These are phyloP conservation scores for Aspergillus sp. DNA, from an alignment of 2,329 filamentous ascomycete genomes.

Conservation along the genomic window DNA sequence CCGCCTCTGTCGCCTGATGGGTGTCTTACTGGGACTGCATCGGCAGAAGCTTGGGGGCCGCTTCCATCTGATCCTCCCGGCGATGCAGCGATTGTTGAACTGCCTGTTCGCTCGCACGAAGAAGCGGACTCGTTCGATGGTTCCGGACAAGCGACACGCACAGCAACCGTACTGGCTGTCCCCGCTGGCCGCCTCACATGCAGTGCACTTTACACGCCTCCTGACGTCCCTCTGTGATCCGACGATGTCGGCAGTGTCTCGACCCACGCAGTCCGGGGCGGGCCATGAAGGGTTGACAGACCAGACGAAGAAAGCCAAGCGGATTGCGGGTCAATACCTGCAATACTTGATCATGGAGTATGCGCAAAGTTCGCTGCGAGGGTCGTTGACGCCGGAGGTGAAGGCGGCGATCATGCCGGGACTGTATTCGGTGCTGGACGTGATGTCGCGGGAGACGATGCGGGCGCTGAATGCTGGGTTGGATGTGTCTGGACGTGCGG, in stretches of 20 bases:
- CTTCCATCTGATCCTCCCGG: conserved; percentile 56
- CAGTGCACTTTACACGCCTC: conserved; percentile 52
- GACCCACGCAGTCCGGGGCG: conserved; percentile 27
- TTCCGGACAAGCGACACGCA: conserved; percentile 20
- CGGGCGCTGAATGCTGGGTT: conserved; percentile 51
- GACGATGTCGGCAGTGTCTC: conserved; percentile 54
- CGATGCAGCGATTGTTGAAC: conserved; percentile 54
- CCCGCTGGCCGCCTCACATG: conserved; percentile 42
- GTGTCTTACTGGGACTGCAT: conserved; percentile 55
- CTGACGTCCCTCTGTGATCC: conserved; percentile 62
- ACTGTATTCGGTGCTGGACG: conserved; percentile 52
- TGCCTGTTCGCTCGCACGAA: conserved; percentile 53
- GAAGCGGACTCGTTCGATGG: conserved; percentile 28
- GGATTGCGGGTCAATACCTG: conserved; percentile 56
- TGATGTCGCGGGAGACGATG: conserved; percentile 50
- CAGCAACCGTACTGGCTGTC: conserved; percentile 33
- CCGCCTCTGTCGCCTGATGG: conserved; percentile 54
- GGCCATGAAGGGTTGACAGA: conserved; percentile 53
- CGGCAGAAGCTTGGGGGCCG: conserved; percentile 58
- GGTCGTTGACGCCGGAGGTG: conserved; percentile 49
- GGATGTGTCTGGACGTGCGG: conserved; percentile 50
- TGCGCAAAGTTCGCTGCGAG: conserved; percentile 51
- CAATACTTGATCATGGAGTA: conserved; percentile 59
- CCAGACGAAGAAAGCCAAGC: conserved; percentile 57
- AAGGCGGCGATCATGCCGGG: conserved; percentile 53